These are phyloP conservation scores for Leccinum aurantiacum DNA, from an alignment of 768 basidiomycete genomes.

Conservation along the genomic window DNA sequence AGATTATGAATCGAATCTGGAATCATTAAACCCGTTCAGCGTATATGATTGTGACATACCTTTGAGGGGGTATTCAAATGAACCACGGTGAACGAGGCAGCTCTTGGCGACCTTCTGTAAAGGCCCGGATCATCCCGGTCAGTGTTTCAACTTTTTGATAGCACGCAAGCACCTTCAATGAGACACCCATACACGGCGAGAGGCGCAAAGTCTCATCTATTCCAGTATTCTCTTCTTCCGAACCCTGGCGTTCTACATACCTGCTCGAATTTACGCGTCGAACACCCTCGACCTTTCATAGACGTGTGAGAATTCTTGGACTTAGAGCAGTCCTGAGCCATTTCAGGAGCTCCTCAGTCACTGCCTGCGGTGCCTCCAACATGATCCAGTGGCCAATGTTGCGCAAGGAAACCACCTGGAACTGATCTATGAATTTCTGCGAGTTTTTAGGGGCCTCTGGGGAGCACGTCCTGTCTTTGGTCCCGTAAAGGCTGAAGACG, in stretches of 20 bases:
- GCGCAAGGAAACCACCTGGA: constrained; percentile 53
- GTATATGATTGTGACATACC: constrained; percentile 2
- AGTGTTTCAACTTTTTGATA: too few species aligned
- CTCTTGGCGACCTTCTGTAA: neutral
- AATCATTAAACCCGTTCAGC: neutral
- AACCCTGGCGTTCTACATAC: neutral
- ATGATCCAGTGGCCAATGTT: constrained; percentile 69
- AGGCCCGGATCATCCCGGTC: neutral
- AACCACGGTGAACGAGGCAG: neutral
- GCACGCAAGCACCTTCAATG: neutral
- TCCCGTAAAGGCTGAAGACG: constrained; percentile 62
- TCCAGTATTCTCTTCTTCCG: neutral
- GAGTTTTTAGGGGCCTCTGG: constrained; percentile 42
- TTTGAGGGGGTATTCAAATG: neutral
- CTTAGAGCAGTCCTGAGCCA: constrained; percentile 39
- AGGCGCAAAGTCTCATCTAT: neutral
- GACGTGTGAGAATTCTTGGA: neutral
- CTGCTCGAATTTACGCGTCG: neutral
- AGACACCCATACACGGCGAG: neutral
- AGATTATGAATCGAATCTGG: neutral
- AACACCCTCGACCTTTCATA: constrained; percentile 8
- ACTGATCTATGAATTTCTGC: constrained; percentile 48
- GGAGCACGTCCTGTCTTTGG: constrained; percentile 49
- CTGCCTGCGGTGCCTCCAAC: constrained; percentile 56
- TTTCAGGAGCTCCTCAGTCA: constrained; percentile 47